Base-by-base conservation (phyloP, 2,329 filamentous ascomycete species). In the Penicillium sp. region DNA sequence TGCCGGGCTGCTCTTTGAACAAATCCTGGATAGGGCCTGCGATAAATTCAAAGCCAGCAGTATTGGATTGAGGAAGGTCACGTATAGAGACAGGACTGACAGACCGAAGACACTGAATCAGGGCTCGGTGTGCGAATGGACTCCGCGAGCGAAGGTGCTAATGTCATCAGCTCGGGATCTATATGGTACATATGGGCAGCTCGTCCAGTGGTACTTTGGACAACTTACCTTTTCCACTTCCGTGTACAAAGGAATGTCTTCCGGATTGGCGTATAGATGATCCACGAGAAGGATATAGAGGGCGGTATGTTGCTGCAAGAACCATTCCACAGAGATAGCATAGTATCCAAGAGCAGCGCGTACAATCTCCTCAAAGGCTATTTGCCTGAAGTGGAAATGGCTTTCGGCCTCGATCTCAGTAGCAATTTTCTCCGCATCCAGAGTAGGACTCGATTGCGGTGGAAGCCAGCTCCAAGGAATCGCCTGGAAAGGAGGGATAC, bases 331-430 rank as follows among this genome's bases (percentile, higher is more conserved):
- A 3, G 64, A 63, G 10, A 54, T 36, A 2, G 64, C 59, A 35
- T 53, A 48, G 38, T 72, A 72, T 2, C 68, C 67, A 29, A 73
- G 51, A 9, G 70, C 64, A 46, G 68, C 70, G 11, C 69, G 68
- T 22, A 72, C 68, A 46, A 70, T 60, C 30, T 71, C 69, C 48
- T 72, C 69, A 34, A 73, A 72, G 3, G 65, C 61, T 39, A 73
- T 64, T 2, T 60, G 59, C 25, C 57, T 64, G 25, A 73, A 72
- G 11, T 72, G 71, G n/a, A 68, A 55, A 51, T 67, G 65, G 42
- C 71, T 73, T 52, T 73, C 70, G 1, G 58, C 54, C 38, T 72
- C 66, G 30, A 73, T 71, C 2, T 60, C 63, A 5, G 50, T 50
- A 1, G 70, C 70, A 46, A 72, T 64, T 4, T 50, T 49, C 9